phyloP scores from a whole-genome alignment of 2,329 filamentous ascomycete genomes.

The Epichloe scottii region DNA sequence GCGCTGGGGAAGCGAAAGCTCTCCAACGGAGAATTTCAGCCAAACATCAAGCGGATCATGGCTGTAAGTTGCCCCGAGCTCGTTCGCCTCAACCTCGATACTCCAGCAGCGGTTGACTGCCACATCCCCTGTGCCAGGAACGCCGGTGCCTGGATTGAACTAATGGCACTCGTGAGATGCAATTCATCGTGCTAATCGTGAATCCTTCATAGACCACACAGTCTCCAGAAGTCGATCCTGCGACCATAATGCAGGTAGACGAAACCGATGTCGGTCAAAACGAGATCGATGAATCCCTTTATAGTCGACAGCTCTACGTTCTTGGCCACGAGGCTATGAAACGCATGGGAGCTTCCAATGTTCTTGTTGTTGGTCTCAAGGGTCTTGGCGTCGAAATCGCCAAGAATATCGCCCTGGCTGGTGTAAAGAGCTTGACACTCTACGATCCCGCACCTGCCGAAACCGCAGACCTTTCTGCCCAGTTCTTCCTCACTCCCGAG shows the following conservation, averaged over 20 bases:
- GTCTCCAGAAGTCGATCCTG: conserved; percentile 47
- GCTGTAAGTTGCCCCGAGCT: conserved; percentile 34
- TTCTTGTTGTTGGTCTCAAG: conserved; percentile 83
- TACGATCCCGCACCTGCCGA: conserved; percentile 77
- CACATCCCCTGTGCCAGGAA: background rate
- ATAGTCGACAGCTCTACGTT: conserved; percentile 63
- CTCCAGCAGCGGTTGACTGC: background rate
- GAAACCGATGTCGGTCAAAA: conserved; percentile 39
- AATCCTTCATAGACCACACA: conserved; percentile 31
- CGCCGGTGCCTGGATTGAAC: background rate
- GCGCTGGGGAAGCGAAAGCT: conserved; percentile 58
- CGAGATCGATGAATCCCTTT: conserved; percentile 62
- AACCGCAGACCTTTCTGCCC: conserved; percentile 83
- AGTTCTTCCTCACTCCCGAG: conserved; percentile 84
- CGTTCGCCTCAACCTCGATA: background rate
- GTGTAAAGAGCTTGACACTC: conserved; percentile 92
- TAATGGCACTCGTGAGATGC: background rate
- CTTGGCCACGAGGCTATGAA: conserved; percentile 82
- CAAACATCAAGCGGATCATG: conserved; percentile 48
- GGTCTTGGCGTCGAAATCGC: conserved; percentile 95
- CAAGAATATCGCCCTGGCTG: conserved; percentile 95
- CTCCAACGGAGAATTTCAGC: conserved; percentile 45
- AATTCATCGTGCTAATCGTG: conserved; percentile 5
- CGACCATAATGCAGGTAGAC: conserved; percentile 54
- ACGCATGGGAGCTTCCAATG: conserved; percentile 92